Evolutionary conservation across 495 filamentous ascomycete genomes (phyloP), one percentile per base, ranked within the genome.

Genomic region (Wilcoxina mikolae): DNA sequence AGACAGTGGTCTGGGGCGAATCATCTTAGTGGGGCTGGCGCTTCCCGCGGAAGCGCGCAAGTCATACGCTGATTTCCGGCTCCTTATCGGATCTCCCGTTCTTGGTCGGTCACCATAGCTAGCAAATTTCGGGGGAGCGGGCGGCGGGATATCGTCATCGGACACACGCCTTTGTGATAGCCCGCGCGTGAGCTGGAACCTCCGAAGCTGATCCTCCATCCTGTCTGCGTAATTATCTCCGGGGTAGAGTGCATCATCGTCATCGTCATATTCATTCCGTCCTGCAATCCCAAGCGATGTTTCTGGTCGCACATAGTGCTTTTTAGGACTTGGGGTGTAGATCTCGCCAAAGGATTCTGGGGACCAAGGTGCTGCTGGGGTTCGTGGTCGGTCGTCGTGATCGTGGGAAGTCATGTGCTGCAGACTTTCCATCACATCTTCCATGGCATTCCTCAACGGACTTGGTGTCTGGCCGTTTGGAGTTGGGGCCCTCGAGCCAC

Each of bases 401-500:
- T 55, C 52, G 20, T 15, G 24, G 24, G 51, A 26, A 41, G 80
- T 82, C 80, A 99, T 87, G 58, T 87, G 87, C 65, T 96, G 78
- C 49, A 99, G 70, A 28, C 91, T 94, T 55, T 88, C 87, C 80
- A 96, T 96, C 11, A 99, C 88, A 71, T 93, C 91, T 64, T 95
- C 89, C 90, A 96, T 96, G 0, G 91, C 91, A 66, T 87, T 84
- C 46, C 90, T 73, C 1, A 99, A 68, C 0, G 91, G 93, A 10
- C 91, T 95, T 3, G 91, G 91, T 0, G 91, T 98, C 58, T 87
- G 75, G 1, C 82, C 82, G 41, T 75, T 73, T 0, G 67, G 70
- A 38, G 72, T 75, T 15, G 83, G 80, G 2, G 83, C 85, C 11
- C 77, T 79, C 11, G 81, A 79, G 15, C 65, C 54, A n/a, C 39